phyloP scores from a whole-genome alignment of 225 moss, liverwort and hornwort genomes.

The Marchantia paleacea region DNA sequence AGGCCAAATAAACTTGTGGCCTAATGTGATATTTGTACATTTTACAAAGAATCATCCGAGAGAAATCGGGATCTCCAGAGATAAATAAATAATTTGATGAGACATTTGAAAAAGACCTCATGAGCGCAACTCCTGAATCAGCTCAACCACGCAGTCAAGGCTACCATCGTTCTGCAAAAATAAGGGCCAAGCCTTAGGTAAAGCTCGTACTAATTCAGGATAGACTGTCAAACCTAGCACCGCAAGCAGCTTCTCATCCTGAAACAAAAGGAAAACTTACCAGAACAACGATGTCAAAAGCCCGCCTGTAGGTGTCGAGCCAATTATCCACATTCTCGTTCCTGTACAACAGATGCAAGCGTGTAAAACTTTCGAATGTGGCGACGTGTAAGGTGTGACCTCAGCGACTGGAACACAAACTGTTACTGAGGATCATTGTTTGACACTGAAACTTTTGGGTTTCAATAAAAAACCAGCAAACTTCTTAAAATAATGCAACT shows the following conservation, averaged over 20 bases:
- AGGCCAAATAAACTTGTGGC: not conserved
- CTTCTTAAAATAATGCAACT: too few relatives aligned
- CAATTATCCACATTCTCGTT: constrained; percentile 69
- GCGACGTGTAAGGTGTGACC: too few relatives aligned
- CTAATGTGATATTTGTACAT: constrained; percentile 15
- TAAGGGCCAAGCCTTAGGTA: not conserved
- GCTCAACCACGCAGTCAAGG: constrained; percentile 48
- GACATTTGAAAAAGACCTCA: constrained; percentile 16
- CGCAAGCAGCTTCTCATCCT: not conserved
- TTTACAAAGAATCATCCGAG: not conserved
- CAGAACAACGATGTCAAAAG: constrained; percentile 67
- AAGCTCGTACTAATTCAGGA: too few relatives aligned
- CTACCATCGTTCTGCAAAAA: constrained; percentile 56
- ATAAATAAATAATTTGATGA: not conserved
- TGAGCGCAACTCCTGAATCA: constrained; percentile 53
- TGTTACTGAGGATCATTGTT: too few relatives aligned
- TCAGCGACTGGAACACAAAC: too few relatives aligned
- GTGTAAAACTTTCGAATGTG: not conserved
- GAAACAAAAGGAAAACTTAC: constrained; percentile 32
- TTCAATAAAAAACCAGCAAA: too few relatives aligned
- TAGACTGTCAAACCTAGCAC: not conserved
- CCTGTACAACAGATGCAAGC: constrained; percentile 30
- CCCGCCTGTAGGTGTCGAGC: constrained; percentile 66
- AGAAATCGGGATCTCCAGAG: not conserved
- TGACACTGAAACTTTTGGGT: too few relatives aligned